Conservation (phyloP, 306 rosid species). For the Dryas alaskensis region DNA sequence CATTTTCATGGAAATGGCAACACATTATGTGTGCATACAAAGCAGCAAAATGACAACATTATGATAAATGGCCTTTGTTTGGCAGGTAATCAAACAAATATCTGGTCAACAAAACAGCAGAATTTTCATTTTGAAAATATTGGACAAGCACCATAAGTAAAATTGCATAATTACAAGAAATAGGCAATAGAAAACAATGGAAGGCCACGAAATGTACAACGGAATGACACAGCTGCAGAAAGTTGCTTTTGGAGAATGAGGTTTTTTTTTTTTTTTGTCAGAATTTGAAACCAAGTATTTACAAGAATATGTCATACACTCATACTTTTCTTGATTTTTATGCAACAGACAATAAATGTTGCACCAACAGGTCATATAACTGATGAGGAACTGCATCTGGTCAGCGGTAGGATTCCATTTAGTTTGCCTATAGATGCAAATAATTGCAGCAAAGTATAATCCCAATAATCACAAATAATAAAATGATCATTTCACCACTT, state of each 20-base stretch:
- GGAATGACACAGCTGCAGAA: neutral
- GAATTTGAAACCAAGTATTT: neutral
- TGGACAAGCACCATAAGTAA: neutral
- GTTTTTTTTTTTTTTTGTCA: neutral
- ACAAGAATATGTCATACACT: neutral
- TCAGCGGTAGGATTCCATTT: neutral
- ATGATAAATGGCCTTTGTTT: neutral
- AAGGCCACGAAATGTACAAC: neutral
- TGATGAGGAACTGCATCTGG: neutral
- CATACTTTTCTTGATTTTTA: neutral
- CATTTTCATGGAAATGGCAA: slow-evolving; percentile 12
- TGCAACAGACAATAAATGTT: neutral
- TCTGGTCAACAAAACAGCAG: slow-evolving; percentile 19
- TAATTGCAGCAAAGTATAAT: neutral
- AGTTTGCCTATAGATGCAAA: neutral
- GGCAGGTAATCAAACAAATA: neutral
- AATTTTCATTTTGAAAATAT: slow-evolving; percentile 2
- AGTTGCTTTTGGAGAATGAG: slow-evolving; percentile 6
- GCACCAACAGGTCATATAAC: neutral
- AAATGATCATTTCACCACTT: slow-evolving; percentile 1
- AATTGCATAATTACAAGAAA: slow-evolving; percentile 6
- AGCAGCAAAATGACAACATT: neutral
- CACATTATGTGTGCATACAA: slow-evolving; percentile 14
- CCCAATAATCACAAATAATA: neutral
- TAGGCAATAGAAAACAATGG: neutral